Base-by-base conservation (phyloP, 129 eudicot genomes). In the Glebionis coronaria region DNA sequence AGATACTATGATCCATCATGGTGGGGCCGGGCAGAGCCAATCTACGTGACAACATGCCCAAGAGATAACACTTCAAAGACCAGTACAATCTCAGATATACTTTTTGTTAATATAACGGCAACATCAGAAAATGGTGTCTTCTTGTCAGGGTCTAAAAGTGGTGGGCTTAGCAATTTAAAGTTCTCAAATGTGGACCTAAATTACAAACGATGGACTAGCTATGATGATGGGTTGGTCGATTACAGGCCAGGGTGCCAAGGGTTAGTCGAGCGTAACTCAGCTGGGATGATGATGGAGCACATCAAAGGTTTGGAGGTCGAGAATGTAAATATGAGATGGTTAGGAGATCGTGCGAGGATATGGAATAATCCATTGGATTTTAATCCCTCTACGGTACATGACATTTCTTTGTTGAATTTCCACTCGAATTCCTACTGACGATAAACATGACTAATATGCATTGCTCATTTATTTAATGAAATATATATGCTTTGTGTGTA, bases 11-110 rank as follows among this genome's bases (percentile, higher is more conserved):
- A 93, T 63, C 88, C 88, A 15, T 88, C 86, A 51, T 93, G 98
- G 98, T 93, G 98, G 98, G 98, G 98, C 31, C 82, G 98, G 65
- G 96, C 96, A 14, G 98, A 93, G 73, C 95, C 98, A 0, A 82
- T 93, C 19, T 93, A 93, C 55, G 79, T 93, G 56, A 93, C 98
- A 42, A 82, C 92, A 60, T 93, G 98, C 76, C 96, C 98, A 44
- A 54, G 98, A 44, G 71, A 93, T 73, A 5, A 18, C 61, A 59
- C 66, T 18, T 70, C 96, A 9, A 81, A 65, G 50, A 56, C 88
- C 4, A 95, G 98, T 9, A 76, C 84, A 70, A 86, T 93, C 66
- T 86, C 92, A 9, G 79, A 82, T 62, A 29, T 93, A 6, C 78
- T 46, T 49, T 93, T 93, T 44, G 72, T 86, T 38, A 93, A 93